Evolutionary conservation across 2,329 filamentous ascomycete species (phyloP).

Genomic region (Penicillium expansum): DNA sequence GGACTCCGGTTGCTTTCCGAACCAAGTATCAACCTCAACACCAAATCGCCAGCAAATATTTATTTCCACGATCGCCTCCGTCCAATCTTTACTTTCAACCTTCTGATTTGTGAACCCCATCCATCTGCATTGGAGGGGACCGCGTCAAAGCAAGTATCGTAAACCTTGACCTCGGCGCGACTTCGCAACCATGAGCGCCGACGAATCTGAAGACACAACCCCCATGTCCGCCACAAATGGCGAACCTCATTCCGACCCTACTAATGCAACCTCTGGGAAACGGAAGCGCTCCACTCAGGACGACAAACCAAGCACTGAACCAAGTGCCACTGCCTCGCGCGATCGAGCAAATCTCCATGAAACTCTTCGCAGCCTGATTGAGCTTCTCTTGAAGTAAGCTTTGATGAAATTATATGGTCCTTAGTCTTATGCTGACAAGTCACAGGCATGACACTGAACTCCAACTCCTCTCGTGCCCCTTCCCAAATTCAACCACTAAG

Average conservation of each 20-base stretch:
- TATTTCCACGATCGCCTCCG: conserved; percentile 11
- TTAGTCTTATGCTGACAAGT: conserved; percentile 21
- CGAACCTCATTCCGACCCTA: conserved; percentile 32
- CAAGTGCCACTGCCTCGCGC: conserved; percentile 25
- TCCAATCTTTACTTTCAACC: conserved; percentile 5
- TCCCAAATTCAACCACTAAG: conserved; percentile 37
- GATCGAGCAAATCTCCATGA: conserved; percentile 35
- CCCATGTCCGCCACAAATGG: conserved; percentile 37
- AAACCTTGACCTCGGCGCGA: conserved; percentile 23
- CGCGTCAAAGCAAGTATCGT: conserved; percentile 16
- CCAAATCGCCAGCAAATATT: conserved; percentile 10
- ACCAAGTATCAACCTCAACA: conserved; percentile 23
- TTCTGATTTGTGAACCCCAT: conserved; percentile 4
- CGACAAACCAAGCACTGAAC: conserved; percentile 29
- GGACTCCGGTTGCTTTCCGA: conserved; percentile 19
- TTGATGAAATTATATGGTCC: neutral
- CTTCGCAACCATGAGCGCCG: conserved; percentile 37
- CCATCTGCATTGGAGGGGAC: conserved; percentile 13
- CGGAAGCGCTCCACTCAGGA: conserved; percentile 42
- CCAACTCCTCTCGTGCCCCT: conserved; percentile 42
- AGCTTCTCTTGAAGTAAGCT: conserved; percentile 34
- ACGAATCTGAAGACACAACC: conserved; percentile 33
- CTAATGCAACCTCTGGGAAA: conserved; percentile 39
- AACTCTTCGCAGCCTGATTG: conserved; percentile 37
- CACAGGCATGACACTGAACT: conserved; percentile 45